Percentiles rank a stretch among this genome's conserved stretches.
phyloP scores from a whole-genome alignment of 495 filamentous ascomycete genomes.

The Penicillium daleae region DNA sequence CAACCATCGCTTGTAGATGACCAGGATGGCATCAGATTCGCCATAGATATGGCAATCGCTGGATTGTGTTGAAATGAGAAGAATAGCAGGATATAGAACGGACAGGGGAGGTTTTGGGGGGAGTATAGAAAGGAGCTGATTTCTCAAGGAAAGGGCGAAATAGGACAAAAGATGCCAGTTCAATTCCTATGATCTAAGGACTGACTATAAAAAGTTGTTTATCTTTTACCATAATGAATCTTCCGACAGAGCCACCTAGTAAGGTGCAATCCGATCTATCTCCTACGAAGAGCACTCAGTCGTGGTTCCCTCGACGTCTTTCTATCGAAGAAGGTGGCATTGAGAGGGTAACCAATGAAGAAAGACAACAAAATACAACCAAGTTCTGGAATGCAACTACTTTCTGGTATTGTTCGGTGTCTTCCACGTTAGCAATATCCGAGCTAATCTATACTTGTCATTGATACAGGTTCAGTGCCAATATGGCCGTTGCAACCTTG shows the following conservation, averaged over 20 bases:
- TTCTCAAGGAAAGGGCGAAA: neutral
- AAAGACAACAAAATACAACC: slow-evolving; percentile 62
- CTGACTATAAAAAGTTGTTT: neutral
- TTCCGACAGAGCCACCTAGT: neutral
- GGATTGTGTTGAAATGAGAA: slow-evolving; percentile 8
- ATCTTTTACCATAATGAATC: slow-evolving; percentile 7
- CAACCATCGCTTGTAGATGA: slow-evolving; percentile 6
- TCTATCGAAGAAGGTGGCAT: slow-evolving; percentile 68
- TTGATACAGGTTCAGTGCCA: slow-evolving; percentile 55
- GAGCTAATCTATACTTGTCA: neutral
- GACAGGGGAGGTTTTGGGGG: neutral
- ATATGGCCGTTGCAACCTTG: slow-evolving; percentile 69
- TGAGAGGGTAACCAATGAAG: slow-evolving; percentile 65
- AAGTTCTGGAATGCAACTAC: slow-evolving; percentile 38
- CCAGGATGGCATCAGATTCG: slow-evolving; percentile 29
- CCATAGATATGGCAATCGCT: slow-evolving; percentile 25
- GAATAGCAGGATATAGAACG: slow-evolving; percentile 38
- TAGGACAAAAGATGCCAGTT: neutral
- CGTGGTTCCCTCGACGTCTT: slow-evolving; percentile 31
- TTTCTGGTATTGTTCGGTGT: slow-evolving; percentile 51
- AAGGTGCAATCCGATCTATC: neutral
- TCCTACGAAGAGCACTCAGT: neutral
- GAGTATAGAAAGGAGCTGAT: slow-evolving; percentile 13
- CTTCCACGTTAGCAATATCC: neutral
- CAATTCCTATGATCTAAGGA: neutral